Base-by-base conservation (phyloP, 2,329 filamentous ascomycete species). In the Blastomyces silverae region DNA sequence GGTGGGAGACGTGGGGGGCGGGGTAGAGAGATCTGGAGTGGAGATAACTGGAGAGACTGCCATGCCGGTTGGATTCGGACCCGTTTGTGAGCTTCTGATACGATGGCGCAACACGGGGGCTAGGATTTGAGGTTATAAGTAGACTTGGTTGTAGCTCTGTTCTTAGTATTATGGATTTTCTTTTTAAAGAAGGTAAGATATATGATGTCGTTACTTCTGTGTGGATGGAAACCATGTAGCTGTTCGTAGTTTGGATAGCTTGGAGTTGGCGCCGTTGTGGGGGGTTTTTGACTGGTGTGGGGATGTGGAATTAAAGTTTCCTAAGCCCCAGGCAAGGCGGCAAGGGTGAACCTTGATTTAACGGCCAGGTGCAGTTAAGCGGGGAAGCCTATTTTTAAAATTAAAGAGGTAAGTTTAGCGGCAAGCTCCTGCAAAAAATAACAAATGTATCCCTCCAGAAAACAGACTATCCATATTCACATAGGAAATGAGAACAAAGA, bases 11-110 rank as follows among this genome's bases (percentile, higher is more conserved):
- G 42, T 50, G 25, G 20, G 25, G 17, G 59, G 59, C 20, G 59
- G 42, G 15, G 59, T 61, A 44, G 44, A 48, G 44, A 61, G 59
- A 5, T 61, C 59, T 52, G 59, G 44, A 28, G 50, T 20, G 13
- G 8, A n/a, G 11, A 59, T 39, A 22, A 22, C 28, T 3, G 55
- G 34, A 20, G 53, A 39, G 31, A 31, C 31, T 39, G 28, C 17
- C 55, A 57, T 57, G 55, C 1, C 10, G 6, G 17, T 11, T 10
- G 25, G 7, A 7, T 6, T 56, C 11, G 53, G 53, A 22, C 52
- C 31, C 2, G 25, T 55, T 57, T 2, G n/a, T 57, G 20, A 31
- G 4, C 10, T 20, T 20, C 13, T 15, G 31, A 39, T 37, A 39
- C 3, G 31, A 15, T 0, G 0, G 22, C 31, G 55, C 22, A 53